Evolutionary conservation across 441 rosid species (phyloP).

Genomic region (Mallotus repandus): DNA sequence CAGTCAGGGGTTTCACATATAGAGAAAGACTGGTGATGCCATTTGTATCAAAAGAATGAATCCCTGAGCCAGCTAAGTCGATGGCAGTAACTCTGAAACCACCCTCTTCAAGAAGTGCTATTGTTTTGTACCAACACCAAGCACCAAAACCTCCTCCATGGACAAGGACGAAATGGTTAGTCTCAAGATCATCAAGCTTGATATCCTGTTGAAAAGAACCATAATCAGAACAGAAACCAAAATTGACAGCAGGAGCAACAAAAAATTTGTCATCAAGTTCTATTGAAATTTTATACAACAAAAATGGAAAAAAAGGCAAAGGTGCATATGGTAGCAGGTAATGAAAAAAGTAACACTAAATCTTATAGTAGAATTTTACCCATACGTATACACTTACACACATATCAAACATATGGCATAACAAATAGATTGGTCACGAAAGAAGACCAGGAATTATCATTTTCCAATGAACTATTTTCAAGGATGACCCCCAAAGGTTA

Average conservation of each 20-base stretch:
- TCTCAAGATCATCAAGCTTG: constrained; percentile 72
- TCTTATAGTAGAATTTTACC: neutral
- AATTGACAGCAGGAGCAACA: constrained; percentile 5
- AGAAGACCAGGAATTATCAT: neutral
- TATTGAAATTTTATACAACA: neutral
- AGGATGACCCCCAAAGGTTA: neutral
- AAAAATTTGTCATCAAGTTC: neutral
- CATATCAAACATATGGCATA: no score
- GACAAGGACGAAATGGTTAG: constrained; percentile 74
- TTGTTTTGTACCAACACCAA: constrained; percentile 98
- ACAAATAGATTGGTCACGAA: neutral
- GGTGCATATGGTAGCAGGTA: neutral
- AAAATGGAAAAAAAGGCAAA: neutral
- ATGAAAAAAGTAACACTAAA: neutral
- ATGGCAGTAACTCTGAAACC: constrained; percentile 84
- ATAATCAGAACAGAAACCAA: constrained; percentile 13
- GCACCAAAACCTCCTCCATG: constrained; percentile 99
- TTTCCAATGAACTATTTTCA: neutral
- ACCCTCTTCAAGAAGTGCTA: constrained; percentile 82
- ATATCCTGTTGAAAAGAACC: constrained; percentile 47
- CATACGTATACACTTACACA: neutral
- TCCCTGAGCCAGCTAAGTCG: constrained; percentile 89
- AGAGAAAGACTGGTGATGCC: constrained; percentile 66
- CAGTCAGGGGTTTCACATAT: constrained; percentile 79
- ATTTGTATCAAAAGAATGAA: constrained; percentile 67